Evolutionary conservation across 805 yeast genomes (phyloP).

Genomic region (Lachancea sp.): DNA sequence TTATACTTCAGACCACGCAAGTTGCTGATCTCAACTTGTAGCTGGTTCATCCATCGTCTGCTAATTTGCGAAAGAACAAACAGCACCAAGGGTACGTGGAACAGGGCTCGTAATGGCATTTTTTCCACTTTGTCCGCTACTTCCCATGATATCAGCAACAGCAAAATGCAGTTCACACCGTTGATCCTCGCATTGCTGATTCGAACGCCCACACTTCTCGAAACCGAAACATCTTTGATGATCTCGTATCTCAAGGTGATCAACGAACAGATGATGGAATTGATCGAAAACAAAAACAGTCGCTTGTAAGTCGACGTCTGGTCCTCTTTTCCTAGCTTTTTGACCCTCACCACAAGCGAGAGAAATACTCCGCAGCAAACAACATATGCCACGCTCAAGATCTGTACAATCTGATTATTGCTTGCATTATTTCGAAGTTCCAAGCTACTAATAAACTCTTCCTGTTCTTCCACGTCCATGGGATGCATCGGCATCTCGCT

Average conservation of each 20-base stretch:
- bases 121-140: conserved; percentile 18
- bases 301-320: background rate
- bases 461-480: conserved; percentile 31
- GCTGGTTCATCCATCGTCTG: conserved; percentile 19
- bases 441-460: conserved; percentile 23
- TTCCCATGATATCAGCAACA: conserved; percentile 26
- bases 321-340: conserved; percentile 7
- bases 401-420: conserved; percentile 17
- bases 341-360: conserved; percentile 16
- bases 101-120: conserved; percentile 9
- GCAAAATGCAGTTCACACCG: conserved; percentile 17
- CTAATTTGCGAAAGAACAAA: conserved; percentile 16
- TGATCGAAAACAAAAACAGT: conserved; percentile 11
- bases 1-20: conserved; percentile 27
- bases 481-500: conserved; percentile 15
- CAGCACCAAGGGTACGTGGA: conserved; percentile 23
- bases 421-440: conserved; percentile 18
- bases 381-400: conserved; percentile 17
- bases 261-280: conserved; percentile 24
- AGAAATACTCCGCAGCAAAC: conserved; percentile 22
- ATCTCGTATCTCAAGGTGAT: conserved; percentile 25
- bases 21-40: conserved; percentile 20
- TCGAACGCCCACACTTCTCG: conserved; percentile 12
- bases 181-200: conserved; percentile 18
- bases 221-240: conserved; percentile 16